Conservation (phyloP, 73 alveolate genomes). For the Paramecium caudatum region DNA sequence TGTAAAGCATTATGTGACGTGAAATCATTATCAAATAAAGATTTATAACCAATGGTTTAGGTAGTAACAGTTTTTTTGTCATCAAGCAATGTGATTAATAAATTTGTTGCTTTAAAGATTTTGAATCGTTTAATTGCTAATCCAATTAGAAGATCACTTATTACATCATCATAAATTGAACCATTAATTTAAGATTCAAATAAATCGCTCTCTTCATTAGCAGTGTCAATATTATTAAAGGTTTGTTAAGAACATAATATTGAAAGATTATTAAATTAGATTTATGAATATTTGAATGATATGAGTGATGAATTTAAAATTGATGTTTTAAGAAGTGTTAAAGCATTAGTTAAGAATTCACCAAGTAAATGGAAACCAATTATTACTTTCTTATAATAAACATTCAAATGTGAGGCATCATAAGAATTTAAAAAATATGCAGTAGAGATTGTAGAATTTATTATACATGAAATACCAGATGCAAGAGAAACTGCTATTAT, state of each 20-base stretch:
- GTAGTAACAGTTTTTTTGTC: constrained; percentile 62
- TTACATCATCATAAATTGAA: constrained; percentile 44
- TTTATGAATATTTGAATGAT: constrained; percentile 62
- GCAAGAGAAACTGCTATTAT: constrained; percentile 70
- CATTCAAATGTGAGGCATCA: constrained; percentile 64
- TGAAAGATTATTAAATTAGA: constrained; percentile 44
- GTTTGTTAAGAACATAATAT: constrained; percentile 70
- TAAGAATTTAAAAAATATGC: constrained; percentile 64
- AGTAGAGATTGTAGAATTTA: constrained; percentile 68
- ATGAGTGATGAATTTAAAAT: constrained; percentile 77
- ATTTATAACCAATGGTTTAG: constrained; percentile 51
- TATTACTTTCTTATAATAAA: constrained; percentile 47
- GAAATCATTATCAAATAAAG: constrained; percentile 66
- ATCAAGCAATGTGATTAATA: constrained; percentile 62
- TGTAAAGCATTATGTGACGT: constrained; percentile 74
- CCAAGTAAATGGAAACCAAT: constrained; percentile 70
- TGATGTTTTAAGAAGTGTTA: constrained; percentile 73
- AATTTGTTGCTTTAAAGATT: constrained; percentile 73
- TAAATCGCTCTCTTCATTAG: constrained; percentile 70
- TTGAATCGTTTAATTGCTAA: constrained; percentile 60
- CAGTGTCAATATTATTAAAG: constrained; percentile 73
- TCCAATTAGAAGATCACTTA: constrained; percentile 70
- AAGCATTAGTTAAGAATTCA: constrained; percentile 51
- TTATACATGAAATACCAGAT: constrained; percentile 71
- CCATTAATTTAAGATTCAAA: constrained; percentile 61